Evolutionary conservation across 768 basidiomycete species (phyloP), one percentile per base, ranked within the genome.

Genomic region (Filobasidium wieringae): DNA sequence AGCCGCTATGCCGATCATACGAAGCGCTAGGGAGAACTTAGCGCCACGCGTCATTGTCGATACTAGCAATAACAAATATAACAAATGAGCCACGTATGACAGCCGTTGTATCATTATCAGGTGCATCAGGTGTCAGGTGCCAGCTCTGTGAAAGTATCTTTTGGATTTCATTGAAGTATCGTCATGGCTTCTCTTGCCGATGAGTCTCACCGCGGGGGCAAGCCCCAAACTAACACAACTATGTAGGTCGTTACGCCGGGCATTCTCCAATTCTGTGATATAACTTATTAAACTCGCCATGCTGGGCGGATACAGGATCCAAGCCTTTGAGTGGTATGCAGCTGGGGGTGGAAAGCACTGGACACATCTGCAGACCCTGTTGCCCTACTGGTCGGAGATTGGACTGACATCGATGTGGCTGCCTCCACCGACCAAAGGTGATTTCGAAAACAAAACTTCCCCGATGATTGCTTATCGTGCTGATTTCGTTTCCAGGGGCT

Each of bases 321-420:
- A 61, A 31, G 51, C 32, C 43, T 61, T 61, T 27, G 60, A 61
- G 39, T 61, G 60, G 60, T 57, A 61, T 29, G 19, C 26, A 17
- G 53, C 51, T 4, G 66, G 66, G 19, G 64, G 61, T 4, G 73
- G 72, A 17, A 71, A 65, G 15, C 73, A 75, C 62, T 77, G 74
- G 73, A 72, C 71, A 45, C 64, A 69, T 52, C 69, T 72, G 34
- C 64, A 68, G 53, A 52, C 55, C 0, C 65, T 70, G 36, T 57
- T 66, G 4, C 61, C 68, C 6, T 50, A 66, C 17, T 64, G 76
- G 36, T 70, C 71, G 5, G 64, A 62, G 14, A 69, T 71, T 58
- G 76, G 76, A 36, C 74, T 77, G 56, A 76, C 75, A 9, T 74
- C 73, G 8, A 67, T 71, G 43, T 77, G 76, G 76, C 57, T 76